A percentile compares a stretch with the other conserved stretches of the same genome.
These are phyloP conservation scores for Acer campestre DNA, from an alignment of 345 rosid genomes.

Conservation along the genomic window DNA sequence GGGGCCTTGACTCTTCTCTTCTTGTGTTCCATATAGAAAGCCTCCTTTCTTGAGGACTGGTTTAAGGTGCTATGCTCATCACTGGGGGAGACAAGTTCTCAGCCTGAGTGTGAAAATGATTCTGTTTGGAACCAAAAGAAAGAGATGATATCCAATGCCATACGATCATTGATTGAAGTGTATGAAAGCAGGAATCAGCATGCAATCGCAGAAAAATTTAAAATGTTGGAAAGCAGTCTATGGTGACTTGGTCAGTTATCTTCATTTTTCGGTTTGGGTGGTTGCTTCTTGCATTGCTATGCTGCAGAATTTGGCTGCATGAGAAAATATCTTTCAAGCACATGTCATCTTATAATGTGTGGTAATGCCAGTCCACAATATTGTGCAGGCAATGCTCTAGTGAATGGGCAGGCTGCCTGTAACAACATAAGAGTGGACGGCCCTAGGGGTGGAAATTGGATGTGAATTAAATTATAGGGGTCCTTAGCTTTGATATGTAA, in stretches of 20 bases:
- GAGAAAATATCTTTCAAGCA: not conserved
- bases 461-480: not conserved
- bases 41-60: constrained; percentile 84
- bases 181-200: constrained; percentile 38
- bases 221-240: constrained; percentile 36
- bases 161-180: constrained; percentile 52
- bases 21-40: constrained; percentile 50
- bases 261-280: not conserved
- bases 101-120: constrained; percentile 31
- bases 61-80: constrained; percentile 65
- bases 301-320: not conserved
- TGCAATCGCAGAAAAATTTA: constrained; percentile 43
- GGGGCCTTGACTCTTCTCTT: constrained; percentile 13
- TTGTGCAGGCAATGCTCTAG: not conserved
- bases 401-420: not conserved
- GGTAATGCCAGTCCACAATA: not conserved
- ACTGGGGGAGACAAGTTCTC: constrained; percentile 39
- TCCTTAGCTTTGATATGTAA: not conserved
- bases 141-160: constrained; percentile 68
- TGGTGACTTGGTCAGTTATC: constrained; percentile 1
- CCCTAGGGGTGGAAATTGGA: not conserved
- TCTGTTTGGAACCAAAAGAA: constrained; percentile 60
- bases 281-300: not conserved
- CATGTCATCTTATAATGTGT: not conserved
- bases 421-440: not conserved